Evolutionary conservation across 495 filamentous ascomycete genomes (phyloP).

Genomic region (Aspergillus incahuasiensis): DNA sequence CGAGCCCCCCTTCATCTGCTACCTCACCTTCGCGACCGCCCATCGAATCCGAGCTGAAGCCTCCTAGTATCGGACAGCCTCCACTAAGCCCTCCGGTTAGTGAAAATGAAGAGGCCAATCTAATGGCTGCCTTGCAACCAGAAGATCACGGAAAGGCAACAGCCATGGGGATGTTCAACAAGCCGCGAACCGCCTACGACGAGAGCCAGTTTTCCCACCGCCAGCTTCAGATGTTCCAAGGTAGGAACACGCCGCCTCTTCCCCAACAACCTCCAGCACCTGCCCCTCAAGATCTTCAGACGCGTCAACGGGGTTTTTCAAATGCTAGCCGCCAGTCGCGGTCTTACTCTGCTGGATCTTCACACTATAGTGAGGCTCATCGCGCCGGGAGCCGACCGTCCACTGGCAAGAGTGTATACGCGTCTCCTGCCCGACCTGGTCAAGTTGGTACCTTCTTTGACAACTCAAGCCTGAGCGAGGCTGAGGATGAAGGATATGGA

Average conservation of each 20-base stretch:
- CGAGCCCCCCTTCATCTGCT: constrained; percentile 48
- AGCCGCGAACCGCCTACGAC: constrained; percentile 69
- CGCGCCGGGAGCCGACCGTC: constrained; percentile 26
- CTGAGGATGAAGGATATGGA: constrained; percentile 35
- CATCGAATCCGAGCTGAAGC: constrained; percentile 19
- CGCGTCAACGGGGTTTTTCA: constrained; percentile 37
- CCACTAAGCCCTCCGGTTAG: constrained; percentile 72
- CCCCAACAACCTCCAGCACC: constrained; percentile 33
- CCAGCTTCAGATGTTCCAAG: constrained; percentile 72
- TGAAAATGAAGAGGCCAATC: constrained; percentile 58
- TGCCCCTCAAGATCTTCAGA: constrained; percentile 25
- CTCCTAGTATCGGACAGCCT: constrained; percentile 39
- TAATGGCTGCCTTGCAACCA: constrained; percentile 61
- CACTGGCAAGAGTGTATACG: constrained; percentile 23
- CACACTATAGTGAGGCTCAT: constrained; percentile 39
- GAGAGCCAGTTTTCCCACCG: constrained; percentile 81
- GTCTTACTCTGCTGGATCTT: constrained; percentile 40
- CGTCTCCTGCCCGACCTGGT: constrained; percentile 26
- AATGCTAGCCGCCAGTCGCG: constrained; percentile 42
- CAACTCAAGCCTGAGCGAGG: constrained; percentile 40
- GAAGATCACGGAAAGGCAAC: constrained; percentile 83
- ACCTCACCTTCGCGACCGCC: constrained; percentile 28
- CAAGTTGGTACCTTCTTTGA: constrained; percentile 39
- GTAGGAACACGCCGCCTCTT: constrained; percentile 43
- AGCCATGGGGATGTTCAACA: constrained; percentile 78